Base-by-base conservation (phyloP, 2,329 filamentous ascomycete genomes). In the Apiospora kogelbergensis region DNA sequence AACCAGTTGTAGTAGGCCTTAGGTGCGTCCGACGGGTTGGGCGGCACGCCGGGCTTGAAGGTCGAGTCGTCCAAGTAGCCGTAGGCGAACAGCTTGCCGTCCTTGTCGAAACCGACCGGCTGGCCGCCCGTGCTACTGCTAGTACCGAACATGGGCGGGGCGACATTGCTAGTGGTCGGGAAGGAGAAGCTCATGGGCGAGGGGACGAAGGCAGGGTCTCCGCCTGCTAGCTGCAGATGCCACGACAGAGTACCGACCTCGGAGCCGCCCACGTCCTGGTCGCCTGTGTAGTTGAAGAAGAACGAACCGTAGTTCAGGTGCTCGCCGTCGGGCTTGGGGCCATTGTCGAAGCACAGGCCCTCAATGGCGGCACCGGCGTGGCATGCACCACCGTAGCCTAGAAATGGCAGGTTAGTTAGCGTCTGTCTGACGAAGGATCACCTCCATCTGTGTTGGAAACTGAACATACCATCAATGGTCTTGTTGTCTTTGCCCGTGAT, bases 321-420 rank as follows among this genome's bases (percentile, higher is more conserved):
- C 6, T 37, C 26, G 3, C 48, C 68, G 60, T 63, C 57, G 60
- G 69, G 75, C 63, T 67, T 68, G 53, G 68, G 44, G 11, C 65
- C 73, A 17, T 70, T 69, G 17, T 63, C 40, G 64, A 78, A 73
- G 71, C 79, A 80, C n/a, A 80, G 67, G 15, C 73, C 76, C 64
- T 79, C 76, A 30, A 78, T 75, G 46, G 76, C 79, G 11, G 80
- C 78, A 15, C 79, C 79, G 20, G 78, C 69, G 53, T 80, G 78
- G 72, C 79, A 81, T 7, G 78, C 75, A 6, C 60, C 63, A 30
- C 76, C 75, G 69, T 76, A 80, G 2, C 76, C 76, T 78, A 30
- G 9, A 26, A 10, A 15, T 13, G 22, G 24, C 37, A 65, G 10
- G 37, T 17, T 44, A 17, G 37, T 17, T 44, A 17, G 22, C 6